A percentile compares a stretch with the other conserved stretches of the same genome.
phyloP scores from a whole-genome alignment of 768 basidiomycete species.

The Mrakia hoshinonis region DNA sequence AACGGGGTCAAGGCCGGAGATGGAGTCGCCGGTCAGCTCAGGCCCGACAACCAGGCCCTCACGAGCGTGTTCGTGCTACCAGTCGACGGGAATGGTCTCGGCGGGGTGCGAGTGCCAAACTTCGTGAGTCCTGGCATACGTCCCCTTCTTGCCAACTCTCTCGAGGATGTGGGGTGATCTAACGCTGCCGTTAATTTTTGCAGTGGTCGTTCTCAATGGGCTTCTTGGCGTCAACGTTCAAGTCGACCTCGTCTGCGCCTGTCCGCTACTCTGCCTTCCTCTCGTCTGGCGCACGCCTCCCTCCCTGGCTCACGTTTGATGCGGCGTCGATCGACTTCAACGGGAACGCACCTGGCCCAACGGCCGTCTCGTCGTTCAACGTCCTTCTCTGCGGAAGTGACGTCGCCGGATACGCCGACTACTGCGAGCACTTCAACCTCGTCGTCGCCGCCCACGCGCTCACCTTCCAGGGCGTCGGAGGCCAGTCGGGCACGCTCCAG shows the following conservation, averaged over 20 bases:
- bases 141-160: background rate
- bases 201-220: slow-evolving; percentile 47
- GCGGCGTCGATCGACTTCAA: slow-evolving; percentile 61
- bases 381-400: slow-evolving; percentile 18
- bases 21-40: slow-evolving; percentile 12
- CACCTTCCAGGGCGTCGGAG: slow-evolving; percentile 42
- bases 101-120: slow-evolving; percentile 13
- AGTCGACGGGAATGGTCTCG: background rate
- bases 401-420: slow-evolving; percentile 46
- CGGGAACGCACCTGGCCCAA: slow-evolving; percentile 56
- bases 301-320: slow-evolving; percentile 68
- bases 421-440: slow-evolving; percentile 54
- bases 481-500: slow-evolving; percentile 40
- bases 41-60: slow-evolving; percentile 7
- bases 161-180: no score
- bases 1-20: slow-evolving; percentile 7
- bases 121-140: background rate
- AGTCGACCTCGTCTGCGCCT: slow-evolving; percentile 38
- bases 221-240: slow-evolving; percentile 59
- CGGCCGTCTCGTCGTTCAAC: background rate
- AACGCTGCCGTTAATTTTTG: no score
- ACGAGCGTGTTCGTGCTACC: slow-evolving; percentile 21
- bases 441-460: slow-evolving; percentile 64
- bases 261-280: slow-evolving; percentile 59
- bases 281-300: slow-evolving; percentile 59